Evolutionary conservation across 345 rosid species (phyloP).

Genomic region (Viola odorata): DNA sequence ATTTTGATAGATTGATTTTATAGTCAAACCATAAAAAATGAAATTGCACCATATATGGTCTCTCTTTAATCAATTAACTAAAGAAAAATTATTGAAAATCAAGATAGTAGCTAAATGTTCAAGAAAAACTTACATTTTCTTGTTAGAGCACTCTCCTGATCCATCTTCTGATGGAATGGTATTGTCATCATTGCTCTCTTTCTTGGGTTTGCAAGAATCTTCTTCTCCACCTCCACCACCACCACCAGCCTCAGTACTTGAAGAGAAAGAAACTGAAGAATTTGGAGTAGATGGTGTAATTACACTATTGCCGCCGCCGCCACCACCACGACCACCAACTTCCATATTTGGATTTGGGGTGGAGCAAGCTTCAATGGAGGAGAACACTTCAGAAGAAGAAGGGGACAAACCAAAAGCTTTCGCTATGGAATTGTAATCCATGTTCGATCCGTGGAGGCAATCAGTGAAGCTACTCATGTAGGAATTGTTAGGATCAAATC

Average conservation of each 20-base stretch:
- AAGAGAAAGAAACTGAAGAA: constrained; percentile 30
- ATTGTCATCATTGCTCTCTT: neutral
- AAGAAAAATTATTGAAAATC: neutral
- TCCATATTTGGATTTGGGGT: neutral
- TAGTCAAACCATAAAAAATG: no score
- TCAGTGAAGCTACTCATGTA: constrained; percentile 48
- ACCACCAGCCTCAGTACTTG: constrained; percentile 1
- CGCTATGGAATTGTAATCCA: constrained; percentile 48
- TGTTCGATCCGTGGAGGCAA: constrained; percentile 43
- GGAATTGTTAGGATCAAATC: constrained; percentile 29
- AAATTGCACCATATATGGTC: neutral
- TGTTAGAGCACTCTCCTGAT: constrained; percentile 13
- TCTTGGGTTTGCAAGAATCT: constrained; percentile 13
- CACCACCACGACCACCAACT: constrained; percentile 5
- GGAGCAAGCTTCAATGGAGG: constrained; percentile 2
- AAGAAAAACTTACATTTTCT: constrained; percentile 20
- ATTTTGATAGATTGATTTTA: no score
- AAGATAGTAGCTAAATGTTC: neutral
- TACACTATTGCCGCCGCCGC: neutral
- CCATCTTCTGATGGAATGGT: constrained; percentile 15
- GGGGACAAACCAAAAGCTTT: constrained; percentile 36
- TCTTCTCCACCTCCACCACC: constrained; percentile 22
- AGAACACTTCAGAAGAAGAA: constrained; percentile 10
- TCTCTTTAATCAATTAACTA: neutral
- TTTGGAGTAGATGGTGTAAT: constrained; percentile 18